A percentile compares a stretch with the other conserved stretches of the same genome.
Evolutionary conservation across 805 yeast species (phyloP).

Genomic region (Yarrowia deformans): DNA sequence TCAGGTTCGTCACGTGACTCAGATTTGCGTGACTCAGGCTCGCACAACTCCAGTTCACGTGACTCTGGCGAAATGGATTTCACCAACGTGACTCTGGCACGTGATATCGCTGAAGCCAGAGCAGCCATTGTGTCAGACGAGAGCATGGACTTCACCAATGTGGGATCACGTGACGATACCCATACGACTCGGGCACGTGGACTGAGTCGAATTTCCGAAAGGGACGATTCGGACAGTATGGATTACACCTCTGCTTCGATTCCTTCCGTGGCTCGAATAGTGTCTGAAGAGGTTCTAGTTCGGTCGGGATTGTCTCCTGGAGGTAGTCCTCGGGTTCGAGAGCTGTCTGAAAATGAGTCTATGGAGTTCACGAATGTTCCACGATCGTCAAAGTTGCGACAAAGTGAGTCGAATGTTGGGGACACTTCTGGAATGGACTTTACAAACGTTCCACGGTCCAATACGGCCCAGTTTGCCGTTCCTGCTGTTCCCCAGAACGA

Average conservation of each 20-base stretch:
- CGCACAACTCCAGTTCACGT: neutral
- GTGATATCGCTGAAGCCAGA: slow-evolving; percentile 11
- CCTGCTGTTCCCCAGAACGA: neutral
- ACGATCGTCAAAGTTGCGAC: too few species aligned
- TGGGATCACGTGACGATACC: neutral
- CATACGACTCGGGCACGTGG: neutral
- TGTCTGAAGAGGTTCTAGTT: slow-evolving; percentile 10
- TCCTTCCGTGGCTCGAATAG: slow-evolving; percentile 18
- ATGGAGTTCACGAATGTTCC: slow-evolving; percentile 25
- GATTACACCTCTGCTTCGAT: slow-evolving; percentile 10
- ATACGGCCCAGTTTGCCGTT: neutral
- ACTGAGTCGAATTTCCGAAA: slow-evolving; percentile 19
- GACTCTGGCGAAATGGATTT: slow-evolving; percentile 26
- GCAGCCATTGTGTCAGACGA: neutral
- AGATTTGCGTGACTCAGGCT: too few species aligned
- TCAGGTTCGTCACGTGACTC: too few species aligned
- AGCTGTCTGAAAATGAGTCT: neutral
- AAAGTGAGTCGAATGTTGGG: neutral
- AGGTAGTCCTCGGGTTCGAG: slow-evolving; percentile 9
- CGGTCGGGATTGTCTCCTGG: slow-evolving; percentile 33
- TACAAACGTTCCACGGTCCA: slow-evolving; percentile 3
- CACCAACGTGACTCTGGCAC: slow-evolving; percentile 25
- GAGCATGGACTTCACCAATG: slow-evolving; percentile 2
- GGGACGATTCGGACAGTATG: slow-evolving; percentile 7
- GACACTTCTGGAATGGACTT: slow-evolving; percentile 1